These are phyloP conservation scores for Crucibulum laeve DNA, from an alignment of 768 basidiomycete species.

Conservation along the genomic window DNA sequence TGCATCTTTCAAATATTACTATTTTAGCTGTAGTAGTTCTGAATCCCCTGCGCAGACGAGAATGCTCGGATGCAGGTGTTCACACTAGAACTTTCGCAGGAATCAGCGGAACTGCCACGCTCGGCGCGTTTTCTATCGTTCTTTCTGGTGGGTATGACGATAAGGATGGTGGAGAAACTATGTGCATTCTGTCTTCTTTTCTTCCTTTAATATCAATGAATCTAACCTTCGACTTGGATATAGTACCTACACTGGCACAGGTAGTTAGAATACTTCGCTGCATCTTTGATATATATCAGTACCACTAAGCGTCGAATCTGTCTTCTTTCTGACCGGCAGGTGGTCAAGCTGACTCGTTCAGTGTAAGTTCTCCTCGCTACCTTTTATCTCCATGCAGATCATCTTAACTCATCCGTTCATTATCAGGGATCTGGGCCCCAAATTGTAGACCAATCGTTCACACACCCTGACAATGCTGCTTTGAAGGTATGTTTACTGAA, in stretches of 20 bases:
- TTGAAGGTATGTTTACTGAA: slow-evolving; percentile 18
- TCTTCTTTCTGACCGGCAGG: slow-evolving; percentile 7
- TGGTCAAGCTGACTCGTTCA: slow-evolving; percentile 14
- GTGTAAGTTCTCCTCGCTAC: slow-evolving; percentile 8
- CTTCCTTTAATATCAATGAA: not conserved
- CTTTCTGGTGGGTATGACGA: slow-evolving; percentile 37
- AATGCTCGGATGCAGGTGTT: slow-evolving; percentile 17
- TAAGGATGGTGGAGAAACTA: slow-evolving; percentile 33
- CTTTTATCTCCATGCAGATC: not conserved
- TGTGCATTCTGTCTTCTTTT: slow-evolving; percentile 22
- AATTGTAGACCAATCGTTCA: slow-evolving; percentile 27
- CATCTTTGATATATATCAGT: not conserved
- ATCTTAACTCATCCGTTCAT: not conserved
- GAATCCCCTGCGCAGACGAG: slow-evolving; percentile 15
- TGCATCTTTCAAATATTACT: slow-evolving; percentile 1
- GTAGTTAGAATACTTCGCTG: slow-evolving; percentile 10
- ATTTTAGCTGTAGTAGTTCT: not conserved
- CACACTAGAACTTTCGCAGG: slow-evolving; percentile 27
- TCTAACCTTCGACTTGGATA: not conserved
- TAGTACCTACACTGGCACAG: slow-evolving; percentile 37
- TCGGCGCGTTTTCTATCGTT: slow-evolving; percentile 37
- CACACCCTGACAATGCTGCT: slow-evolving; percentile 27
- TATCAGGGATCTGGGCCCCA: slow-evolving; percentile 18
- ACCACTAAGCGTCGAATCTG: not conserved
- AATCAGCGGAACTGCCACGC: slow-evolving; percentile 22